A percentile compares a stretch with the other conserved stretches of the same genome.
Evolutionary conservation across 2,329 filamentous ascomycete genomes (phyloP).

Genomic region (Whalleya microplaca): DNA sequence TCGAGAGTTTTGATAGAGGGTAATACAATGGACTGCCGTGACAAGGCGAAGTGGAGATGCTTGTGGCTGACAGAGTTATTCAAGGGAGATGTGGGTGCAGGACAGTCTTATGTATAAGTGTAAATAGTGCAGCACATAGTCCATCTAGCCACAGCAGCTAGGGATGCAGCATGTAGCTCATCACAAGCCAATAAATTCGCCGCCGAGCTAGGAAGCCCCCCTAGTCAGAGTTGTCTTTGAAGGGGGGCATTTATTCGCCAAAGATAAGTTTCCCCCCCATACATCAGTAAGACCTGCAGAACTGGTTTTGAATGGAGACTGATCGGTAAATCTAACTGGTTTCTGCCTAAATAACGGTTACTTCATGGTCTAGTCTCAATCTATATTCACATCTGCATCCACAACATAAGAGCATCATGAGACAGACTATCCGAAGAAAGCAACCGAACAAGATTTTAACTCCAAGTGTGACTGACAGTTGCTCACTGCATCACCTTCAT

Average conservation of each 20-base stretch:
- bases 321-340: neutral
- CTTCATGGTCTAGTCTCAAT: neutral
- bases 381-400: neutral
- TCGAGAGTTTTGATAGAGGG: neutral
- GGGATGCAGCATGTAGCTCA: conserved; percentile 21
- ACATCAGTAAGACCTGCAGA: neutral
- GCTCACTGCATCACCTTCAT: neutral
- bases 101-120: conserved; percentile 17
- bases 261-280: conserved; percentile 18
- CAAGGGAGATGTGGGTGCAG: conserved; percentile 8
- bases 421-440: neutral
- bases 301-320: neutral
- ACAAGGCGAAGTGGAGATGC: conserved; percentile 6
- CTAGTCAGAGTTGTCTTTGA: conserved; percentile 6
- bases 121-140: conserved; percentile 9
- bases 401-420: neutral
- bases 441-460: neutral
- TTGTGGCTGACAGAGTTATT: conserved; percentile 10
- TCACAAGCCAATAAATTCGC: conserved; percentile 23
- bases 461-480: neutral
- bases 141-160: conserved; percentile 16
- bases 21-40: conserved; percentile 4
- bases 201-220: conserved; percentile 16
- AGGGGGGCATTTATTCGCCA: conserved; percentile 20
- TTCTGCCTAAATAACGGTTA: neutral